Evolutionary conservation across 805 yeast genomes (phyloP).

Genomic region (Wickerhamomyces ciferrii): DNA sequence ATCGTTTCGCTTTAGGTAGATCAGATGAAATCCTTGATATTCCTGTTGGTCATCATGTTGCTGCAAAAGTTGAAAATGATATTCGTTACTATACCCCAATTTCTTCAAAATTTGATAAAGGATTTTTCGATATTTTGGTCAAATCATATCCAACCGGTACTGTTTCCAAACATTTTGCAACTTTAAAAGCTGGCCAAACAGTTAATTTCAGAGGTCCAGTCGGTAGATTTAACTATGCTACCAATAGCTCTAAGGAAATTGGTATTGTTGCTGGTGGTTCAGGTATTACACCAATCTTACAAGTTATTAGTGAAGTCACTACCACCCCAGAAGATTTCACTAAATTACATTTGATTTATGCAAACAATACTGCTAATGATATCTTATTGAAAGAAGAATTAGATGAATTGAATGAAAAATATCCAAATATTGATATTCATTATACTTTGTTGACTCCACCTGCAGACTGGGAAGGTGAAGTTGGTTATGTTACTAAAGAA

Average conservation of each 20-base stretch:
- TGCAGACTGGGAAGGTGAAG: constrained; percentile 47
- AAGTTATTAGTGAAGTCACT: constrained; percentile 65
- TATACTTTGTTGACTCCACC: constrained; percentile 54
- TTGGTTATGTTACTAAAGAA: constrained; percentile 58
- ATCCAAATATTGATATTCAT: constrained; percentile 56
- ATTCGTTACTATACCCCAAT: constrained; percentile 75
- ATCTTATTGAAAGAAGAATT: constrained; percentile 67
- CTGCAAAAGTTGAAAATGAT: constrained; percentile 40
- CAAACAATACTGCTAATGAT: constrained; percentile 74
- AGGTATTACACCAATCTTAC: constrained; percentile 87
- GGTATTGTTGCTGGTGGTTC: constrained; percentile 81
- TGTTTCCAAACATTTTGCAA: constrained; percentile 64
- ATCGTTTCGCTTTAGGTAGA: constrained; percentile 60
- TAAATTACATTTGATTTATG: constrained; percentile 56
- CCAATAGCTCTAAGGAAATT: constrained; percentile 57
- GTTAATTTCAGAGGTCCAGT: constrained; percentile 78
- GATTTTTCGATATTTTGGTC: constrained; percentile 71
- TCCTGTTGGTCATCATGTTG: constrained; percentile 75
- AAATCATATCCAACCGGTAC: constrained; percentile 71
- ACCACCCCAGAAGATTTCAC: constrained; percentile 67
- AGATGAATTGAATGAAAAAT: constrained; percentile 59
- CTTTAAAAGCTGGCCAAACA: constrained; percentile 55
- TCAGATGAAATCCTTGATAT: constrained; percentile 57
- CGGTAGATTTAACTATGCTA: constrained; percentile 59
- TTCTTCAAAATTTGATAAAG: constrained; percentile 61